Conservation (phyloP, 805 yeast species). For the Myxozyma udenii region DNA sequence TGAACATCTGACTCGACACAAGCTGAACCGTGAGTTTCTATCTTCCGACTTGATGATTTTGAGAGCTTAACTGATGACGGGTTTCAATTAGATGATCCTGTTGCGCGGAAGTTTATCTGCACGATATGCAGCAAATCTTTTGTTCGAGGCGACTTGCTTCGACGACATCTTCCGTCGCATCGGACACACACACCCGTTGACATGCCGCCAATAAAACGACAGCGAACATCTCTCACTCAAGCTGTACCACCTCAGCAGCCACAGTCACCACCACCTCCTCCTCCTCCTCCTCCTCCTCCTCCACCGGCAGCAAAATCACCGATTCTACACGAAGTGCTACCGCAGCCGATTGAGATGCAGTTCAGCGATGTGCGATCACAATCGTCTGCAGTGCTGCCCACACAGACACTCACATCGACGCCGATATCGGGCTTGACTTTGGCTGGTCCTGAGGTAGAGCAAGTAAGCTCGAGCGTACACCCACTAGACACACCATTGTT, state of each 20-base stretch:
- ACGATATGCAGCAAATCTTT: slow-evolving; percentile 23
- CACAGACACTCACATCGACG: too few species aligned
- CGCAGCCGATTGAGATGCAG: too few species aligned
- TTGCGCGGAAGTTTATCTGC: slow-evolving; percentile 31
- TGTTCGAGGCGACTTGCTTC: slow-evolving; percentile 22
- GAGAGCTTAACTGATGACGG: slow-evolving; percentile 5
- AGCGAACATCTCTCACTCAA: background rate
- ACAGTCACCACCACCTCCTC: background rate
- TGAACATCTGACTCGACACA: slow-evolving; percentile 34
- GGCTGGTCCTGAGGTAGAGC: background rate
- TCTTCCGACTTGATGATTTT: background rate
- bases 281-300: background rate
- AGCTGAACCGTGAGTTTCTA: slow-evolving; percentile 30
- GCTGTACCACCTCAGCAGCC: background rate
- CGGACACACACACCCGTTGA: background rate
- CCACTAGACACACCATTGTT: slow-evolving; percentile 2
- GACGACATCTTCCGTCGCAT: slow-evolving; percentile 22
- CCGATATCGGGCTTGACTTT: too few species aligned
- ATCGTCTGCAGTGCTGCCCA: too few species aligned
- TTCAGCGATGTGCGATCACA: too few species aligned
- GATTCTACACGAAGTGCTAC: too few species aligned
- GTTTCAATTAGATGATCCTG: slow-evolving; percentile 32
- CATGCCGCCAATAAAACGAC: slow-evolving; percentile 1
- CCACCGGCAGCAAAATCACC: background rate
- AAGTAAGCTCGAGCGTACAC: background rate